A percentile compares a stretch with the other conserved stretches of the same genome.
Conservation (phyloP, 2,329 filamentous ascomycete species). For the Lachnellula occidentalis region DNA sequence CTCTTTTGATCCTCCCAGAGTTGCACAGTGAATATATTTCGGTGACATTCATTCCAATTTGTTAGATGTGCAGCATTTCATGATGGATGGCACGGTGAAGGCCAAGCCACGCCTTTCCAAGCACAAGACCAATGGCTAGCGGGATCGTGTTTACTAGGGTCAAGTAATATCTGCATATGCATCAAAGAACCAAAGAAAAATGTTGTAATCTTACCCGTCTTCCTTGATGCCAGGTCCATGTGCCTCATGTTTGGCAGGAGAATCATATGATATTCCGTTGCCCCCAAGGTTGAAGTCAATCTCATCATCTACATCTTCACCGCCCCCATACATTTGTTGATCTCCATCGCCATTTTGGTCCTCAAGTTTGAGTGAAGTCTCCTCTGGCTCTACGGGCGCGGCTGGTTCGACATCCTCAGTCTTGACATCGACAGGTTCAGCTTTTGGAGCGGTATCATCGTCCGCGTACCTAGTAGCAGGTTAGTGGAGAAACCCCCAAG, state of each 20-base stretch:
- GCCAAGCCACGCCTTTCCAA: not conserved
- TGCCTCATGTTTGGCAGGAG: conserved; percentile 28
- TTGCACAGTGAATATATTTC: not conserved
- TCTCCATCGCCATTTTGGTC: conserved; percentile 36
- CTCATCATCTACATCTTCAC: conserved; percentile 50
- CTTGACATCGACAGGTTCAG: conserved; percentile 29
- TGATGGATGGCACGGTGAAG: not conserved
- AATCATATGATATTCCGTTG: conserved; percentile 31
- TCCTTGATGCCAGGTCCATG: conserved; percentile 73
- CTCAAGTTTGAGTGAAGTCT: conserved; percentile 16
- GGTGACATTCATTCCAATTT: not conserved
- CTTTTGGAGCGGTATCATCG: conserved; percentile 49
- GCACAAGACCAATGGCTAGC: not conserved
- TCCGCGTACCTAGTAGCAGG: conserved; percentile 56
- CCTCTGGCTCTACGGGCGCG: conserved; percentile 23
- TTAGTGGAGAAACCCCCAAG: conserved; percentile 6
- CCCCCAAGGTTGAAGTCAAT: conserved; percentile 52
- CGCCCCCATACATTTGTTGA: conserved; percentile 40
- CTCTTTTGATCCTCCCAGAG: not conserved
- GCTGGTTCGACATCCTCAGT: conserved; percentile 27
- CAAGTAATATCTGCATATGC: conserved; percentile 10
- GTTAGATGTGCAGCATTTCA: not conserved
- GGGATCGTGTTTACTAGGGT: conserved; percentile 8
- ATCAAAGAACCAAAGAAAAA: conserved; percentile 12
- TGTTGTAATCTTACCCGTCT: conserved; percentile 70